A percentile compares a stretch with the other conserved stretches of the same genome.
These are phyloP conservation scores for Solanum virginianum DNA, from an alignment of 257 asterid species.

Conservation along the genomic window DNA sequence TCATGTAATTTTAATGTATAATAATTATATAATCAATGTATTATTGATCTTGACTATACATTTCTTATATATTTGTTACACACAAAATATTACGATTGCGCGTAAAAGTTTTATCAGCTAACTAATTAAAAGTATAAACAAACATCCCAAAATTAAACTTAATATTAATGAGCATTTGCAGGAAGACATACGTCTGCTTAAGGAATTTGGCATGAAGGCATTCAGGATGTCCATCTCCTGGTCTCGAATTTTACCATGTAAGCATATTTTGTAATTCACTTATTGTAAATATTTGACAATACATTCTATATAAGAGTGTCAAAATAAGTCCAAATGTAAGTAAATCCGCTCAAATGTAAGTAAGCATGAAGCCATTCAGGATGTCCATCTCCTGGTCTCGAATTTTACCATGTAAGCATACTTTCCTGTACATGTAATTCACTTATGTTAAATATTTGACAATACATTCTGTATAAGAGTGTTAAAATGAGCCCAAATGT, in stretches of 20 bases:
- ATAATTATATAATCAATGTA: background rate
- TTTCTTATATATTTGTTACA: too few relatives aligned
- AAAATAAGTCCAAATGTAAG: too few relatives aligned
- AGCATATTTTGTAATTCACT: background rate
- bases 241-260: constrained; percentile 24
- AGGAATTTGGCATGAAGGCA: constrained; percentile 1
- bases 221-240: constrained; percentile 23
- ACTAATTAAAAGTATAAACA: background rate
- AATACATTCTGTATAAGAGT: too few relatives aligned
- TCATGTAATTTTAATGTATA: background rate
- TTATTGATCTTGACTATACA: background rate
- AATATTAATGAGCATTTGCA: background rate
- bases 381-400: constrained; percentile 25
- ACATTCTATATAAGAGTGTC: too few relatives aligned
- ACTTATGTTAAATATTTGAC: too few relatives aligned
- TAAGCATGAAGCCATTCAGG: constrained; percentile 7
- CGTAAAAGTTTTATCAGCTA: background rate
- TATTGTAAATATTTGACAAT: too few relatives aligned
- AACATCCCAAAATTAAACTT: background rate
- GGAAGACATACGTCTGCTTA: constrained; percentile 7
- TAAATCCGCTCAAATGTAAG: background rate
- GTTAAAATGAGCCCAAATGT: too few relatives aligned
- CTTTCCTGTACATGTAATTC: too few relatives aligned
- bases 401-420: constrained; percentile 16
- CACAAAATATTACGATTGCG: background rate